phyloP scores from a whole-genome alignment of 805 yeast genomes.

The Metschnikowia similis region DNA sequence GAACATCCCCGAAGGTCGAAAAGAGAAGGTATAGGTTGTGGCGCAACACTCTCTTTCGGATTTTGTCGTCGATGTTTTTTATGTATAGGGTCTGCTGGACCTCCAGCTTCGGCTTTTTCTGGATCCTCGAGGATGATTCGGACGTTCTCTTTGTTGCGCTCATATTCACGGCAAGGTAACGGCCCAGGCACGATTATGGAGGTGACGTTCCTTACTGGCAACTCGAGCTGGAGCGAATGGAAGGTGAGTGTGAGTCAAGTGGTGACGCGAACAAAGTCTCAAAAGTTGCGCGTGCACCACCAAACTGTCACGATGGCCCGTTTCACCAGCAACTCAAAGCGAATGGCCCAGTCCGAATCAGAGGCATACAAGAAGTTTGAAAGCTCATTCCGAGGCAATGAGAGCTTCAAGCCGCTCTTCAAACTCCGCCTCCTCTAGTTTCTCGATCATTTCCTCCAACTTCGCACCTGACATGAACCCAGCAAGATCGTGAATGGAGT shows the following conservation, averaged over 20 bases:
- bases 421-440: slow-evolving; percentile 35
- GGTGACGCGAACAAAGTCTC: neutral
- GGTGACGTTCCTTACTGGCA: neutral
- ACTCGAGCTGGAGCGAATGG: neutral
- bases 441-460: slow-evolving; percentile 33
- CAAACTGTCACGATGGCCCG: neutral
- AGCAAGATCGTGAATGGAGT: slow-evolving; percentile 64
- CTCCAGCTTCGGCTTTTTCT: slow-evolving; percentile 13
- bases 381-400: slow-evolving; percentile 5
- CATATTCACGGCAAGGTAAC: neutral
- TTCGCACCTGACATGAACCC: slow-evolving; percentile 38
- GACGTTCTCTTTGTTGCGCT: slow-evolving; percentile 1
- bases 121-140: neutral
- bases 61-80: slow-evolving; percentile 55
- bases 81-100: slow-evolving; percentile 50
- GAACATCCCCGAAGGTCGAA: slow-evolving; percentile 61
- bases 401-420: slow-evolving; percentile 31
- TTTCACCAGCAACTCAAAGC: no score
- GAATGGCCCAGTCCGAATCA: neutral
- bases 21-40: slow-evolving; percentile 56
- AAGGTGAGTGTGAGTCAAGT: neutral
- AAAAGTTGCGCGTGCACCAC: neutral
- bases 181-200: neutral
- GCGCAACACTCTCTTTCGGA: slow-evolving; percentile 41
- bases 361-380: neutral